Evolutionary conservation across 2,329 filamentous ascomycete genomes (phyloP), one percentile per base, ranked within the genome.

Genomic region (Verticillium zaregamsianum): DNA sequence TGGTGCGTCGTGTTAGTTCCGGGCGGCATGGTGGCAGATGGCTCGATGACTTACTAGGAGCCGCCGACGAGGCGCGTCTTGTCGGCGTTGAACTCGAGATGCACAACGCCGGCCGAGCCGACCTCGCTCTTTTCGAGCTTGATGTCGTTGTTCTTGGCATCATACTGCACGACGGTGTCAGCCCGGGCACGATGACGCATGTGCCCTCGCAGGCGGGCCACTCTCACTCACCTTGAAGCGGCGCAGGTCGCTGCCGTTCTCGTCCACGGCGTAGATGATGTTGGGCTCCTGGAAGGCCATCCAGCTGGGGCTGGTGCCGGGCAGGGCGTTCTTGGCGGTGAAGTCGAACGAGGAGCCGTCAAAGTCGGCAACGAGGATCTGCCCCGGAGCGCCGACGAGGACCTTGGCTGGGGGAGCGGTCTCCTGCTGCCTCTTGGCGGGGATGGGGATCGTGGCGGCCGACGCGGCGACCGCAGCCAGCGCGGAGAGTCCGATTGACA

Each of bases 261-360:
- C 82, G 64, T 84, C 75, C 23, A 80, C 77, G 55, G 78, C 78
- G 62, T 81, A 83, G 54, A 84, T 62, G 5, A 71, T 67, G 66
- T 76, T 72, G 31, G 76, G 75, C 20, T 71, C 63, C 57, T 73
- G 74, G 68, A 76, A 77, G 45, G 74, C 70, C 70, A 84, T 70
- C 81, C 81, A 84, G 63, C 78, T 81, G 25, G 80, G 76, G 1
- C 63, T 66, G 3, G 71, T 68, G 55, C 73, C 73, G 0, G 66
- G 28, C 8, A 68, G 65, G 3, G 67, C 66, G 37, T 72, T 69
- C 40, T 77, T 77, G 57, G 69, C 66, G 23, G 78, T 72, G 28
- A 79, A 66, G 35, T 71, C 71, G 68, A 84, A 80, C 49, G 61
- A 63, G 20, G 66, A 64, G 61, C 75, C 78, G 65, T 79, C 72